Base-by-base conservation (phyloP, 768 basidiomycete species). In the Cystobasidiopsis lactophilus region DNA sequence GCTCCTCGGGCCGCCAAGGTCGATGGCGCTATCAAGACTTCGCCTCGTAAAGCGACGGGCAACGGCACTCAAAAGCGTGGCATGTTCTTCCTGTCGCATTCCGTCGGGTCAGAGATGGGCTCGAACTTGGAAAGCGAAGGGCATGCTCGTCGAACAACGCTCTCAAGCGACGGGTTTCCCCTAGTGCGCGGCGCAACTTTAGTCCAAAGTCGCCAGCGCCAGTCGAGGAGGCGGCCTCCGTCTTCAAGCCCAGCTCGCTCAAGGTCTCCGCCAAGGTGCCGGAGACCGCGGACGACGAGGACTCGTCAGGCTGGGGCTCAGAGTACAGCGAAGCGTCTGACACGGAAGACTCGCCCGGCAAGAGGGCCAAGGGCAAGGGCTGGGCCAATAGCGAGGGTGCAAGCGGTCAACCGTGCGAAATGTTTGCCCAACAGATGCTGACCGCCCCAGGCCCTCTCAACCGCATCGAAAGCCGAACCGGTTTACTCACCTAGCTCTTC, bases 401-500 rank as follows among this genome's bases (percentile, higher is more conserved):
- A 4, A 1, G 19, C 23, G 3, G 19, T 24, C 26, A n/a, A n/a
- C 18, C 40, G 7, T 5, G 19, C 9, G 9, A 16, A 35, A 7
- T 58, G n/a, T 60, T 60, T 31, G 44, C 52, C 9, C 54, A 57
- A 26, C 56, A 57, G 1, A n/a, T 49, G 10, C 55, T 53, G 10
- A 51, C 59, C 45, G 24, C 53, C 31, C 49, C 57, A 55, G 11
- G 40, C 50, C 18, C 45, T 46, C 30, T 54, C 52, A 29, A 40
- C 50, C 11, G 41, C 29, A 23, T 40, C 49, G 19, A 51, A 48
- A 40, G 58, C 52, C 18, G 52, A 40, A n/a, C n/a, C n/a, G 59
- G 59, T 2, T 51, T 60, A 4, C 57, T 60, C 49, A 58, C 60
- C 33, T 57, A 60, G 50, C 53, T 60, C 37, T 60, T 60, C 60